Evolutionary conservation across 176 grass and related monocot genomes (phyloP), one percentile per base, ranked within the genome.

Genomic region (Typha latifolia): DNA sequence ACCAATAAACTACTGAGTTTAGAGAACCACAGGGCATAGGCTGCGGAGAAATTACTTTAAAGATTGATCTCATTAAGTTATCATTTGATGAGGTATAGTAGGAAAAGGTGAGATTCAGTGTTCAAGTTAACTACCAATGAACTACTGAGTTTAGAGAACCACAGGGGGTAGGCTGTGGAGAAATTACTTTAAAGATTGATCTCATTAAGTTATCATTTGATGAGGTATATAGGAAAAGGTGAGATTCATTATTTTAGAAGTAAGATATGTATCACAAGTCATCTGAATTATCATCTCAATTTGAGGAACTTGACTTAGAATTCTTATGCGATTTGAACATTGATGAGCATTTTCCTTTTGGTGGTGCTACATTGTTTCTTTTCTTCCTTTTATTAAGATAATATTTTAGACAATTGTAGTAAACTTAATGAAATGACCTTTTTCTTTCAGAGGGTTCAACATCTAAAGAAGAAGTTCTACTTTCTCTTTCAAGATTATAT

Each of bases 401-500:
- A 21, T 57, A 20, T 57, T n/a, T 57, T 6, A 20, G 52, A 18
- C n/a, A 20, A 8, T 10, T 16, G 19, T 57, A 63, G 74, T 73
- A 64, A 91, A 13, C 68, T 76, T 74, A 67, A 62, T 68, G 16
- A 15, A 49, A 26, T 71, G 5, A 62, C n/a, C 12, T 49, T 85
- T 91, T 79, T 64, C 49, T 71, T 88, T 67, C 82, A 97, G 93
- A 97, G 85, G 88, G 85, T 97, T 76, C 88, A 97, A 18, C 81
- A 89, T 97, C 75, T 97, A 61, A 97, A 92, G 75, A 96, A 91
- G 75, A 92, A 86, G 70, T 97, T 92, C 49, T 97, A 97, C 89
- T 97, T 89, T 84, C 85, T 89, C 64, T 97, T 92, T 83, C 88
- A 92, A 89, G 93, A 92, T 63, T 97, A 91, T 70, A 80, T 89